Evolutionary conservation across 2,329 filamentous ascomycete genomes (phyloP), one percentile per base, ranked within the genome.

Genomic region (Epicoccum sorghinum): DNA sequence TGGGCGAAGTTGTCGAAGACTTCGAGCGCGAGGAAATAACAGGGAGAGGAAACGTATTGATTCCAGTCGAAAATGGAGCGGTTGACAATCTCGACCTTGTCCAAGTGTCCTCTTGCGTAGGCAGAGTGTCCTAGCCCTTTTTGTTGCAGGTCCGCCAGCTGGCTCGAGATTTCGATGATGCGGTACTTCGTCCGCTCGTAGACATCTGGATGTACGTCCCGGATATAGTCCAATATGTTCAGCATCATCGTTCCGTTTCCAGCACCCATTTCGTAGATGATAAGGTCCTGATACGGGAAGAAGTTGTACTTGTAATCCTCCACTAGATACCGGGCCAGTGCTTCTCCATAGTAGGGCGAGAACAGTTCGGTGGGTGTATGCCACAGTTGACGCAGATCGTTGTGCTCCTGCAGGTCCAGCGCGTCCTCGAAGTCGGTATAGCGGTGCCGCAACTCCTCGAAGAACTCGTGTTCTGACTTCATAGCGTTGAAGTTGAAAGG

Each of bases 1-100:
- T 99, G 96, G 32, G 91, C 88, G 73, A 99, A 98, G 78, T 99
- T 99, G 80, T 99, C 95, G 70, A 97, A 96, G 62, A 99, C 95
- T 77, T 99, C 95, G 77, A 99, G 89, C 39, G 93, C 95, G 37
- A 99, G 85, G 81, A 99, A 98, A 82, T 96, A 99, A 79, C 95
- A 98, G 0, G 93, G 95, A 3, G 89, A 90, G 7, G 91, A 89
- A n/a, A 97, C 90, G 62, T 89, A 90, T 41, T 85, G 85, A 61
- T 89, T 80, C 93, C 95, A 99, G 75, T 96, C 91, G 71, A 99
- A 98, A 71, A 99, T 90, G 69, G 90, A 96, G 65, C 87, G 86
- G 78, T 98, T 97, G 77, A 98, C 88, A 72, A 99, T 96, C 67
- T 96, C 90, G 51, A 98, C 92, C 69, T 92, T 93, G 70, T 87